Percentiles rank a stretch among this genome's conserved stretches.
Conservation (phyloP, 2,329 filamentous ascomycete genomes). For the Aureobasidium vineae region DNA sequence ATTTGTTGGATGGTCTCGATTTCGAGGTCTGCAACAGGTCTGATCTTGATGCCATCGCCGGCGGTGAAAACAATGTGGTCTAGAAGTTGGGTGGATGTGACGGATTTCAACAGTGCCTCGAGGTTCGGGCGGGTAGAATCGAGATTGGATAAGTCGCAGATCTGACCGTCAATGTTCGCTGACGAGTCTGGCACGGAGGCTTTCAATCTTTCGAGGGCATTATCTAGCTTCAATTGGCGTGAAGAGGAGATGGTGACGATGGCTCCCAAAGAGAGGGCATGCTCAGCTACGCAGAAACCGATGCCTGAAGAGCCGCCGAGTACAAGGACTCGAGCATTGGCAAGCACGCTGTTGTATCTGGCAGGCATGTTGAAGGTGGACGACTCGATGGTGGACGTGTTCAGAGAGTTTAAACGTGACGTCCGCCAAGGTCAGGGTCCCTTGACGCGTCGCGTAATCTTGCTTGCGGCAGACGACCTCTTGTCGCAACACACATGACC, state of each 20-base stretch:
- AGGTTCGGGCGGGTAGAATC: not conserved
- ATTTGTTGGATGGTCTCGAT: conserved; percentile 38
- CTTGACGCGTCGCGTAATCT: conserved; percentile 9
- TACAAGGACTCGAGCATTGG: conserved; percentile 1
- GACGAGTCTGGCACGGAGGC: not conserved
- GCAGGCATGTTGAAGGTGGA: not conserved
- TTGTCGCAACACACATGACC: not conserved
- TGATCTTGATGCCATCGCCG: conserved; percentile 39
- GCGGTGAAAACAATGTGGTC: conserved; percentile 57
- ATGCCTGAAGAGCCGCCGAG: conserved; percentile 16
- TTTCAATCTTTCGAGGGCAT: not conserved
- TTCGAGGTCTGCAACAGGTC: conserved; percentile 22
- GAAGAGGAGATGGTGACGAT: conserved; percentile 19
- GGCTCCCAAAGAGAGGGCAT: conserved; percentile 3
- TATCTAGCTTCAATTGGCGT: not conserved
- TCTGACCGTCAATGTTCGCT: not conserved
- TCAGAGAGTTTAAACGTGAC: not conserved
- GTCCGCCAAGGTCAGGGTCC: not conserved
- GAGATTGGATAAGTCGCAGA: not conserved
- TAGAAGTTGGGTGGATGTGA: conserved; percentile 37
- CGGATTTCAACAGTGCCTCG: conserved; percentile 29
- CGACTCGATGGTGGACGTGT: not conserved
- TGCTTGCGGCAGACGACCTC: not conserved
- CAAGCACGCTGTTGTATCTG: not conserved
- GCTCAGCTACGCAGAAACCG: conserved; percentile 13